Conservation (phyloP, 2,329 filamentous ascomycete species). For the Fusarium sp. region DNA sequence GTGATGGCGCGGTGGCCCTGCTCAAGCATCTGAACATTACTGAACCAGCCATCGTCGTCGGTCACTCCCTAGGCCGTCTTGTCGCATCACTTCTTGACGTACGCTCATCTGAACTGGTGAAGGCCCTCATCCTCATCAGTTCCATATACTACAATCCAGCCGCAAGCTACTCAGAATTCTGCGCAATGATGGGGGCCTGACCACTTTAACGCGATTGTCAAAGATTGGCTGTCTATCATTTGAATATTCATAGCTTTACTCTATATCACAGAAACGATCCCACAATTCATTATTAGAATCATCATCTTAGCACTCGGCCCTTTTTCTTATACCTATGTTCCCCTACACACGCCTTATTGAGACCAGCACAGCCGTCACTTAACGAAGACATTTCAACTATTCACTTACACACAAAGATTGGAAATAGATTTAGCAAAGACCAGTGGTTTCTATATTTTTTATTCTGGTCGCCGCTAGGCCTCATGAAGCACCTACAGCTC, state of each 20-base stretch:
- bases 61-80: neutral
- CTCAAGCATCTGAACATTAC: neutral
- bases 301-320: neutral
- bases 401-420: too few relatives aligned
- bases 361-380: too few relatives aligned
- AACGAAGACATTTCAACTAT: too few relatives aligned
- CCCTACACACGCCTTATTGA: too few relatives aligned
- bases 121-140: neutral
- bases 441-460: too few relatives aligned
- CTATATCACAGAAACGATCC: neutral
- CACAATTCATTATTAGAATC: neutral
- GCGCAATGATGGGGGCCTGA: neutral
- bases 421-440: too few relatives aligned
- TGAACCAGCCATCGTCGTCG: neutral
- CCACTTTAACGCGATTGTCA: neutral
- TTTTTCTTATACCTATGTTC: neutral
- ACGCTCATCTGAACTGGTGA: neutral
- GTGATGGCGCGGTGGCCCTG: neutral
- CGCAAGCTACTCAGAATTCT: neutral
- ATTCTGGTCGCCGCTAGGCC: too few relatives aligned
- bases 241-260: neutral
- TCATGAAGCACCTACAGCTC: too few relatives aligned
- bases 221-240: neutral
- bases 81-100: neutral
- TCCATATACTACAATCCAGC: neutral